phyloP scores from a whole-genome alignment of 208 protist species.

The Angomonas deanei region DNA sequence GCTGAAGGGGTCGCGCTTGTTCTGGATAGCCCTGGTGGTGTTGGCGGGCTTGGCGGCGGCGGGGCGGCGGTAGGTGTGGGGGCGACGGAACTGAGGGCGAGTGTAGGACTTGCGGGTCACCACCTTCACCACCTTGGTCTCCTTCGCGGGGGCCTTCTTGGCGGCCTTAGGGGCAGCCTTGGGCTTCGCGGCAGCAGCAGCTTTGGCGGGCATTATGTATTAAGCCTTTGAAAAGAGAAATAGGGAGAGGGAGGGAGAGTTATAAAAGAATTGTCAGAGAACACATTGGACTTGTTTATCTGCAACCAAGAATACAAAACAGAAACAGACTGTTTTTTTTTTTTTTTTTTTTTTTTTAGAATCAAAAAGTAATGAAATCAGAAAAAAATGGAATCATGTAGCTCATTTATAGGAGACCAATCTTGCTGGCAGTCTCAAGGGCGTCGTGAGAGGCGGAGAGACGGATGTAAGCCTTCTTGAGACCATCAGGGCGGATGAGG shows the following conservation, averaged over 20 bases:
- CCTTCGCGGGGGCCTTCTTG: slow-evolving; percentile 41
- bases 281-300: no score
- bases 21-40: slow-evolving; percentile 73
- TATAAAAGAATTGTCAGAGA: neutral
- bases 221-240: slow-evolving; percentile 5
- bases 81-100: slow-evolving; percentile 94
- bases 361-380: slow-evolving; percentile 14
- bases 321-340: slow-evolving; percentile 2
- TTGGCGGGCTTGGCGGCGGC: slow-evolving; percentile 91
- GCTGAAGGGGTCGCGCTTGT: slow-evolving; percentile 84
- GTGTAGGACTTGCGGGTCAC: slow-evolving; percentile 94
- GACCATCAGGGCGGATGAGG: slow-evolving; percentile 96
- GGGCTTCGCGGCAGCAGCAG: slow-evolving; percentile 26
- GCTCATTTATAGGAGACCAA: slow-evolving; percentile 85
- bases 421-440: slow-evolving; percentile 98
- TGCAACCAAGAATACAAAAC: neutral
- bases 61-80: slow-evolving; percentile 92
- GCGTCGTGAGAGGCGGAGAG: slow-evolving; percentile 94
- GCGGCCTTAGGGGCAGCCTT: slow-evolving; percentile 34
- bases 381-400: slow-evolving; percentile 13
- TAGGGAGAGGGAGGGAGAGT: neutral
- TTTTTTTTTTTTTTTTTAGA: slow-evolving; percentile 3
- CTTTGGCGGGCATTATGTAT: slow-evolving; percentile 55
- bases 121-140: slow-evolving; percentile 85
- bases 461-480: slow-evolving; percentile 99